phyloP scores from a whole-genome alignment of 1,139 yeast species.

The Magnusiomyces ingens region DNA sequence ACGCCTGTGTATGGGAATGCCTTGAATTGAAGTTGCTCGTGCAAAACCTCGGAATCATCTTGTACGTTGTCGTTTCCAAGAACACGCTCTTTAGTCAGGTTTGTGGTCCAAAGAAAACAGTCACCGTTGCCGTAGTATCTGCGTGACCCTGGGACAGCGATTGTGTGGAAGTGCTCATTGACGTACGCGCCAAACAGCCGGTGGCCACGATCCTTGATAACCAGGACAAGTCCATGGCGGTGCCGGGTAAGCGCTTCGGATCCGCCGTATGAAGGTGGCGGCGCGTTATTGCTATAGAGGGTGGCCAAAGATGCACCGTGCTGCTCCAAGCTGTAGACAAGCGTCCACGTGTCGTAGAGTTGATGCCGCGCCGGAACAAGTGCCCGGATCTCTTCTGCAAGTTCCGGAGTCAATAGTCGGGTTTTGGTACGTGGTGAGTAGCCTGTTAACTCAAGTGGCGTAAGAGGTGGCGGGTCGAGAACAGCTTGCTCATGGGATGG shows the following conservation, averaged over 20 bases:
- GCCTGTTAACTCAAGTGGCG: slow-evolving; percentile 48
- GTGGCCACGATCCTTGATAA: slow-evolving; percentile 56
- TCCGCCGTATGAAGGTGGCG: slow-evolving; percentile 20
- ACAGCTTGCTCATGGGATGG: background rate
- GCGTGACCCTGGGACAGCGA: slow-evolving; percentile 45
- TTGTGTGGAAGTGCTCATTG: slow-evolving; percentile 56
- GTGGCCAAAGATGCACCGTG: slow-evolving; percentile 86
- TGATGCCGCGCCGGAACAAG: slow-evolving; percentile 75
- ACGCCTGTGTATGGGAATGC: slow-evolving; percentile 87
- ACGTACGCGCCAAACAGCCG: slow-evolving; percentile 76
- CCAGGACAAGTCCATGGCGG: slow-evolving; percentile 63
- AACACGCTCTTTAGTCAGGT: slow-evolving; percentile 31
- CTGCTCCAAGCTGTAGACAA: slow-evolving; percentile 78
- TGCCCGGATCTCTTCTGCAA: slow-evolving; percentile 68
- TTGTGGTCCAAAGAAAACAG: slow-evolving; percentile 67
- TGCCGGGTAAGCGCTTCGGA: slow-evolving; percentile 27
- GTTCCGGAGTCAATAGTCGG: slow-evolving; percentile 47
- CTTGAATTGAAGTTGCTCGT: slow-evolving; percentile 42
- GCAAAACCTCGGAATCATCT: no score
- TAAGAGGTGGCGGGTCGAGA: slow-evolving; percentile 35
- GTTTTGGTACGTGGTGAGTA: slow-evolving; percentile 51
- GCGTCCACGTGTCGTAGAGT: slow-evolving; percentile 66
- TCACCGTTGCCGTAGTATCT: slow-evolving; percentile 92
- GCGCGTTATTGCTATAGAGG: slow-evolving; percentile 43
- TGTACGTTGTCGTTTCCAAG: no score